phyloP scores from a whole-genome alignment of 2,329 filamentous ascomycete species.

The Colletotrichum orchidophilum region DNA sequence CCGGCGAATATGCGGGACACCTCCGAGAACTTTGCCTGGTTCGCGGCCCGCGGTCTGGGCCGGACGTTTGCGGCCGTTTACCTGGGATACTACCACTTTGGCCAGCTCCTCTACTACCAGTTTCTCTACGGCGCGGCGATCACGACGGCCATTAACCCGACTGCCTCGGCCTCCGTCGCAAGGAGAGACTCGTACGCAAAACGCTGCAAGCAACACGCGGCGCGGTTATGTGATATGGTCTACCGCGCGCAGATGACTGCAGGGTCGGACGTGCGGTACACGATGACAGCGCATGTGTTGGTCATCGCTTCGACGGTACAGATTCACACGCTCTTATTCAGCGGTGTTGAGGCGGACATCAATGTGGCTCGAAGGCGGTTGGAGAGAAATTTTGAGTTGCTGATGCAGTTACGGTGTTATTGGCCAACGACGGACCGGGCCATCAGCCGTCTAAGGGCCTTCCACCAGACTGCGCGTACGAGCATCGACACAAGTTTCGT shows the following conservation, averaged over 20 bases:
- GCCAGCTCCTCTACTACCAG: constrained; percentile 57
- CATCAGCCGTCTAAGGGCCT: constrained; percentile 50
- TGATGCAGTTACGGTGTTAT: constrained; percentile 49
- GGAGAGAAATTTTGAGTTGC: constrained; percentile 54
- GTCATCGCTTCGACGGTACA: constrained; percentile 57
- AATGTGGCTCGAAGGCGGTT: constrained; percentile 45
- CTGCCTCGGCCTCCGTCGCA: constrained; percentile 21
- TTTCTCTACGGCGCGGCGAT: constrained; percentile 45
- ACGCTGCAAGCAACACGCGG: constrained; percentile 51
- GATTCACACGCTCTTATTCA: constrained; percentile 55
- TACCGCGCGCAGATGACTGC: constrained; percentile 47
- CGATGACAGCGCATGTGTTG: constrained; percentile 55
- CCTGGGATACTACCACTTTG: constrained; percentile 57
- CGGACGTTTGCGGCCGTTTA: constrained; percentile 55
- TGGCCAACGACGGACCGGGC: constrained; percentile 52
- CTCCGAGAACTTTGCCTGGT: constrained; percentile 48
- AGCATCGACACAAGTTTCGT: constrained; percentile 48
- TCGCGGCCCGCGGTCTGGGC: constrained; percentile 49
- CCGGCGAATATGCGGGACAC: constrained; percentile 49
- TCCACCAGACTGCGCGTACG: constrained; percentile 51
- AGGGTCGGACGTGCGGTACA: constrained; percentile 51
- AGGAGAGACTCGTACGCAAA: constrained; percentile 46
- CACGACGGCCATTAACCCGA: constrained; percentile 33
- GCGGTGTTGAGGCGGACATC: constrained; percentile 46
- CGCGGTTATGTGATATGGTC: constrained; percentile 50